These are phyloP conservation scores for Lepidium campestre DNA, from an alignment of 441 rosid species.

Conservation along the genomic window DNA sequence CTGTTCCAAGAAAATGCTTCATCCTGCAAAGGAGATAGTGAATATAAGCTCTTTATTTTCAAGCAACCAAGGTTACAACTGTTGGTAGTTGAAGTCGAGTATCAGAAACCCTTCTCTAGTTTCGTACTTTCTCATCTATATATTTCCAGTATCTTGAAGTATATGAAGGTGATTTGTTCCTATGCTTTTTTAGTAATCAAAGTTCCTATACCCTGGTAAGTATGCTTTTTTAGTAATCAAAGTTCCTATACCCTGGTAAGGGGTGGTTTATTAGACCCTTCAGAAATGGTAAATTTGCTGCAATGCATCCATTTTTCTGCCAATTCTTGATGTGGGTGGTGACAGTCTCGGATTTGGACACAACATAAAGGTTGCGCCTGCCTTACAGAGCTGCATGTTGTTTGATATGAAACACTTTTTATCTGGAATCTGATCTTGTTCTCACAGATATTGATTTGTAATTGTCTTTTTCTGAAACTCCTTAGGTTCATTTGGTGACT, in stretches of 20 bases:
- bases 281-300: conserved; percentile 63
- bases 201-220: conserved; percentile 76
- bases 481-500: conserved; percentile 68
- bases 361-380: conserved; percentile 87
- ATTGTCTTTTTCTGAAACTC: conserved; percentile 29
- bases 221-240: conserved; percentile 31
- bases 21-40: conserved; percentile 29
- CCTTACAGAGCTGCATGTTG: conserved; percentile 28
- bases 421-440: neutral
- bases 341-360: conserved; percentile 70
- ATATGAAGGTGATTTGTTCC: conserved; percentile 65
- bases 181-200: conserved; percentile 31
- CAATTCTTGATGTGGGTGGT: conserved; percentile 75
- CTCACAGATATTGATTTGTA: conserved; percentile 24
- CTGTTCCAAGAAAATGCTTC: conserved; percentile 40
- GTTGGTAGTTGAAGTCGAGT: conserved; percentile 55
- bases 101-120: conserved; percentile 37
- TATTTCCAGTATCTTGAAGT: conserved; percentile 30
- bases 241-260: conserved; percentile 76
- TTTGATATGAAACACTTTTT: neutral
- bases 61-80: conserved; percentile 40
- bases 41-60: conserved; percentile 46
- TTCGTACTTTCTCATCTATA: conserved; percentile 40
- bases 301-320: conserved; percentile 69
- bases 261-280: conserved; percentile 56